These are phyloP conservation scores for Candida takata DNA, from an alignment of 805 yeast species.

Conservation along the genomic window DNA sequence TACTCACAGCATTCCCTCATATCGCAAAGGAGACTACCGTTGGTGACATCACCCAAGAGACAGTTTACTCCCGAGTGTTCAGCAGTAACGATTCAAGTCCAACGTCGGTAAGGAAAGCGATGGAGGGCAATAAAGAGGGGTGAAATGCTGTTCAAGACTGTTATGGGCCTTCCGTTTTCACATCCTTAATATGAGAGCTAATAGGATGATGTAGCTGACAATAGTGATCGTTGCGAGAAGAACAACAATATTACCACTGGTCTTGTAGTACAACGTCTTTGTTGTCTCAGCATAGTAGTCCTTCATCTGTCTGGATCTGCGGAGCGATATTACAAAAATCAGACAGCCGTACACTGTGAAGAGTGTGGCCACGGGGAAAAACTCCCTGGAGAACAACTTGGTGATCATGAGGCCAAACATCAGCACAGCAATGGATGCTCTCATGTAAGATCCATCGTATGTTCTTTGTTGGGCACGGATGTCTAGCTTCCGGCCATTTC, in stretches of 20 bases:
- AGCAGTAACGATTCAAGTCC: background rate
- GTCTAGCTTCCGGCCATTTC: slow-evolving; percentile 10
- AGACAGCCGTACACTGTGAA: slow-evolving; percentile 54
- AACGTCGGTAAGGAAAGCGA: slow-evolving; percentile 3
- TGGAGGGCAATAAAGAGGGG: background rate
- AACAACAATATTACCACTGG: slow-evolving; percentile 58
- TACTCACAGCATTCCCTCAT: slow-evolving; percentile 7
- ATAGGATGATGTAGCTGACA: slow-evolving; percentile 41
- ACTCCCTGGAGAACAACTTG: slow-evolving; percentile 56
- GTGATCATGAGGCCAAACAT: slow-evolving; percentile 54
- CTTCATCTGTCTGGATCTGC: slow-evolving; percentile 27
- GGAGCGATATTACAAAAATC: slow-evolving; percentile 33
- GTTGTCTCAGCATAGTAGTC: slow-evolving; percentile 32
- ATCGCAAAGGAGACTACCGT: slow-evolving; percentile 11
- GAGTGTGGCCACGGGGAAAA: slow-evolving; percentile 58
- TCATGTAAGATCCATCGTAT: slow-evolving; percentile 75
- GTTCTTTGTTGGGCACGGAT: slow-evolving; percentile 65
- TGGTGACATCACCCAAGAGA: slow-evolving; percentile 19
- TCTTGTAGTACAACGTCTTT: slow-evolving; percentile 38
- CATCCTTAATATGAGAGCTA: slow-evolving; percentile 43
- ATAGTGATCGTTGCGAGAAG: slow-evolving; percentile 43
- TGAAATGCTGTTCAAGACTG: no score
- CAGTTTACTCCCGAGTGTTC: slow-evolving; percentile 18
- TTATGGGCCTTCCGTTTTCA: slow-evolving; percentile 12
- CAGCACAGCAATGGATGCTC: slow-evolving; percentile 64